Evolutionary conservation across 2,329 filamentous ascomycete genomes (phyloP).

Genomic region (Diplodia intermedia): DNA sequence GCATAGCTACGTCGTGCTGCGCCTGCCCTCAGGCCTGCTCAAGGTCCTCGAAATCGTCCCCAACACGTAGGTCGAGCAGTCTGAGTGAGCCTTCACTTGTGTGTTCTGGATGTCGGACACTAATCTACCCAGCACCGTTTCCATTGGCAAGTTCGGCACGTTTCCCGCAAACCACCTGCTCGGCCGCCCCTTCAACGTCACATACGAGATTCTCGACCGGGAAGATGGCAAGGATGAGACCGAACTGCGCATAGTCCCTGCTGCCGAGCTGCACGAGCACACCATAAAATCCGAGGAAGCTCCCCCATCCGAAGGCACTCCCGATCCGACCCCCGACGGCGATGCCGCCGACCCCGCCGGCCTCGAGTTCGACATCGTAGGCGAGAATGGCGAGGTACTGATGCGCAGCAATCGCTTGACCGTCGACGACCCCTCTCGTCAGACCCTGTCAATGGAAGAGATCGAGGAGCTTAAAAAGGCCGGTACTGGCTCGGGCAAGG

Average conservation of each 20-base stretch:
- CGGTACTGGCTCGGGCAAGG: conserved; percentile 79
- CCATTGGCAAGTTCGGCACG: conserved; percentile 88
- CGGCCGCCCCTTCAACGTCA: conserved; percentile 88
- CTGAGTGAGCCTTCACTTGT: conserved; percentile 36
- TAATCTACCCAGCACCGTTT: conserved; percentile 70
- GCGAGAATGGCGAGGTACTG: conserved; percentile 56
- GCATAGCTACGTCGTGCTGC: conserved; percentile 60
- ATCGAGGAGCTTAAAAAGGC: conserved; percentile 76
- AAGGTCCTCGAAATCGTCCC: conserved; percentile 66
- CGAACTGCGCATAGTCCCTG: conserved; percentile 77
- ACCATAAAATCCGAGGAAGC: conserved; percentile 63
- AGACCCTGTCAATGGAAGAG: conserved; percentile 75
- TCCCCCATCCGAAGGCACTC: conserved; percentile 38
- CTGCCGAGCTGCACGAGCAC: conserved; percentile 83
- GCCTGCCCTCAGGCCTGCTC: conserved; percentile 64
- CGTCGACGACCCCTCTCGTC: conserved; percentile 69
- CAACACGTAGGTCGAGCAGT: conserved; percentile 65
- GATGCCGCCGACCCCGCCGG: conserved; percentile 43
- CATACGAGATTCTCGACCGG: conserved; percentile 84
- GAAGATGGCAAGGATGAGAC: conserved; percentile 68
- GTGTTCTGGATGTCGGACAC: neutral
- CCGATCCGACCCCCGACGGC: conserved; percentile 49
- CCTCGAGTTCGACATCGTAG: conserved; percentile 55
- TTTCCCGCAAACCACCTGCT: conserved; percentile 90
- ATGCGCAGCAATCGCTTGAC: conserved; percentile 70